These are phyloP conservation scores for Chenopodium album DNA, from an alignment of 148 eudicot genomes.

Conservation along the genomic window DNA sequence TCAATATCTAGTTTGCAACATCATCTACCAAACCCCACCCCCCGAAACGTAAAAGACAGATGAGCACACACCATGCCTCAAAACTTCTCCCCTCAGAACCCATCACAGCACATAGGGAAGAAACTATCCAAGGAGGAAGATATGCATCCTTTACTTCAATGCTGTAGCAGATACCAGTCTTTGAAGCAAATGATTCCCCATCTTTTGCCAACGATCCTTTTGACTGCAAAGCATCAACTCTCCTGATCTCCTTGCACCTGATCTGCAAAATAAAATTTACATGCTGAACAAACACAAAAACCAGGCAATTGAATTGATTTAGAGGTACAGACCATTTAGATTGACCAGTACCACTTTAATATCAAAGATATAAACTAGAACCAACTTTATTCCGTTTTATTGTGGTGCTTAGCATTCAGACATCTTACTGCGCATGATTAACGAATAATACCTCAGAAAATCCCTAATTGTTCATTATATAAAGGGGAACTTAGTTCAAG, in stretches of 20 bases:
- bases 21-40: not conserved
- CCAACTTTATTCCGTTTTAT: not conserved
- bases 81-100: slow-evolving; percentile 54
- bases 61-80: slow-evolving; percentile 64
- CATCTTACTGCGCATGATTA: not conserved
- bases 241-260: slow-evolving; percentile 77
- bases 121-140: slow-evolving; percentile 83
- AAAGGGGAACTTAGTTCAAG: not conserved
- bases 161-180: slow-evolving; percentile 58
- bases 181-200: slow-evolving; percentile 43
- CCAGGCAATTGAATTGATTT: not conserved
- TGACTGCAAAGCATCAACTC: slow-evolving; percentile 40
- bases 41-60: not conserved
- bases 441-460: not conserved
- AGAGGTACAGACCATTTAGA: not conserved
- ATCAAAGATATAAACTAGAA: not conserved
- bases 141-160: slow-evolving; percentile 72
- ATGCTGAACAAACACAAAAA: slow-evolving; percentile 5
- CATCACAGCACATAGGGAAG: slow-evolving; percentile 56
- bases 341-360: not conserved
- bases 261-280: slow-evolving; percentile 44
- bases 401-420: not conserved
- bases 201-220: slow-evolving; percentile 34
- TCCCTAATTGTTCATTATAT: not conserved
- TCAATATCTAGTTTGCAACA: not conserved